These are phyloP conservation scores for Leccinum broughii DNA, from an alignment of 768 basidiomycete species.

Conservation along the genomic window DNA sequence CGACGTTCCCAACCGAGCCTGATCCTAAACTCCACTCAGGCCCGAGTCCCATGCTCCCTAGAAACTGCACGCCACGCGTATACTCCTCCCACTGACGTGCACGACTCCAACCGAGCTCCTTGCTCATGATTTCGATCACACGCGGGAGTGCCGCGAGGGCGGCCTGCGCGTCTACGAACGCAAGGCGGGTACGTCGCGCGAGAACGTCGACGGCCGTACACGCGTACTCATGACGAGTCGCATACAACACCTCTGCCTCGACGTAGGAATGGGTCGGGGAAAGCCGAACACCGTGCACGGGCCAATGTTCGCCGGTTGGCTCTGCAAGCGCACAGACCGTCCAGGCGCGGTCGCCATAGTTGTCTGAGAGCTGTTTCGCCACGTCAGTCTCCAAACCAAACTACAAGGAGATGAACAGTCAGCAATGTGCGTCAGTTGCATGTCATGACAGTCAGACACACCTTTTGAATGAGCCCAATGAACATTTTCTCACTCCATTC, in stretches of 20 bases:
- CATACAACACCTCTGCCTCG: slow-evolving; percentile 92
- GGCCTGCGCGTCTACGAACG: slow-evolving; percentile 89
- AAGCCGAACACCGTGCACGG: slow-evolving; percentile 80
- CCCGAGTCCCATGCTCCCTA: slow-evolving; percentile 83
- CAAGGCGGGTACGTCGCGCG: slow-evolving; percentile 88
- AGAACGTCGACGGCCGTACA: slow-evolving; percentile 91
- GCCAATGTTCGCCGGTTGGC: slow-evolving; percentile 78
- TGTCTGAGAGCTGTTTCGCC: slow-evolving; percentile 89
- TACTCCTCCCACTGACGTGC: slow-evolving; percentile 61
- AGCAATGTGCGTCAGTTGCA: neutral
- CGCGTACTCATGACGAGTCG: slow-evolving; percentile 88
- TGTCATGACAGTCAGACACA: slow-evolving; percentile 34
- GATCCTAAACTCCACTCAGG: slow-evolving; percentile 32
- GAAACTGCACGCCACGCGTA: slow-evolving; percentile 58
- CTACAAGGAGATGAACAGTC: slow-evolving; percentile 36
- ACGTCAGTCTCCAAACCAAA: slow-evolving; percentile 91
- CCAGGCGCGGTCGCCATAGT: slow-evolving; percentile 97
- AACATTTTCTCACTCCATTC: slow-evolving; percentile 97
- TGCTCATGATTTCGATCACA: slow-evolving; percentile 89
- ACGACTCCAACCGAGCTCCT: slow-evolving; percentile 77
- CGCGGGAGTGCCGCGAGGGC: slow-evolving; percentile 82
- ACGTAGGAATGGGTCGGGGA: slow-evolving; percentile 79
- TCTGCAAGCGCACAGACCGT: slow-evolving; percentile 81
- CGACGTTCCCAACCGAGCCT: neutral
- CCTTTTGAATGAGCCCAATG: slow-evolving; percentile 90